Percentiles rank a stretch among this genome's conserved stretches.
Conservation (phyloP, 768 basidiomycete species). For the Phaeotremella skinneri region DNA sequence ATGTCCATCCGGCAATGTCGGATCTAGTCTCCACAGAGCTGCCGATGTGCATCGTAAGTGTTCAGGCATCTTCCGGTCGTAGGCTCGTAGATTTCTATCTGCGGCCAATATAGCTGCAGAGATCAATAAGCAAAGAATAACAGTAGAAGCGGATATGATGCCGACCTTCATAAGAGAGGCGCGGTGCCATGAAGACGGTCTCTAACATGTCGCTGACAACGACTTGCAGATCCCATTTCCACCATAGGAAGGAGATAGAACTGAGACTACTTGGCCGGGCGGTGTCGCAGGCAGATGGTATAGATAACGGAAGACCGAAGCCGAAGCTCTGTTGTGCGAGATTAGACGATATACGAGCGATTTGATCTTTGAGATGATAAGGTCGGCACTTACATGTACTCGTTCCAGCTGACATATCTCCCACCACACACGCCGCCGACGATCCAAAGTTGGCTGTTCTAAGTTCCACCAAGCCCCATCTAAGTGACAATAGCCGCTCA, state of each 20-base stretch:
- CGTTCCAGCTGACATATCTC: slow-evolving; percentile 12
- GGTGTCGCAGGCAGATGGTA: background rate
- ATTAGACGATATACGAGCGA: background rate
- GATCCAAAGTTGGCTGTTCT: background rate
- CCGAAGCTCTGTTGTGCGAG: background rate
- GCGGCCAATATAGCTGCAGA: background rate
- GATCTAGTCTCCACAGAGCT: background rate
- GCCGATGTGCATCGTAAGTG: background rate
- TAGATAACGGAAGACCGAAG: background rate
- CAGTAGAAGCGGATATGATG: no score
- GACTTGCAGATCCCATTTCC: slow-evolving; percentile 4
- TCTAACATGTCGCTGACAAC: background rate
- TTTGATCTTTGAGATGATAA: background rate
- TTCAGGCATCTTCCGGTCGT: background rate
- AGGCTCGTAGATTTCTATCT: background rate
- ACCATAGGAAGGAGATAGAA: background rate
- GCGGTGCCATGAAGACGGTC: background rate
- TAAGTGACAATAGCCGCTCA: background rate
- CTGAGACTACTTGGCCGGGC: background rate
- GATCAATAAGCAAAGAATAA: no score
- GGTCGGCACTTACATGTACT: slow-evolving; percentile 3
- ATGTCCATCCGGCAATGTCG: background rate
- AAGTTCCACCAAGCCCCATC: slow-evolving; percentile 8
- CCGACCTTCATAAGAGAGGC: background rate
- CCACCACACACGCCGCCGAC: slow-evolving; percentile 7